Percentiles rank a stretch among this genome's conserved stretches.
These are phyloP conservation scores for Citrus inodora DNA, from an alignment of 345 rosid species.

Conservation along the genomic window DNA sequence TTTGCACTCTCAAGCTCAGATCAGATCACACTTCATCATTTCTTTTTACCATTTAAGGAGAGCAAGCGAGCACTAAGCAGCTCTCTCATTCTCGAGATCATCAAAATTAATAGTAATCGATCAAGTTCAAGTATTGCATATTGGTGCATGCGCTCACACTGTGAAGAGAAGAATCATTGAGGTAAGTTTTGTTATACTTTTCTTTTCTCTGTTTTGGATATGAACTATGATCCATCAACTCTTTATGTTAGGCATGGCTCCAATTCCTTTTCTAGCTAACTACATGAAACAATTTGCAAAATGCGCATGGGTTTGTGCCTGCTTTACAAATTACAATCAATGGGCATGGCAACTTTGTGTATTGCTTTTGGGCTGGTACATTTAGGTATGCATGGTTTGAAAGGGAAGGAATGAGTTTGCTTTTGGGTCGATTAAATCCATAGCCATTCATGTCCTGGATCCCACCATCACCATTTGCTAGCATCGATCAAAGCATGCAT, in stretches of 20 bases:
- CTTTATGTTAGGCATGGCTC: background rate
- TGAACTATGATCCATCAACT: background rate
- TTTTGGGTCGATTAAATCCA: background rate
- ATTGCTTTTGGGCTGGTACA: background rate
- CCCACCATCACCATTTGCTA: background rate
- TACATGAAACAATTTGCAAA: background rate
- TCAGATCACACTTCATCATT: background rate
- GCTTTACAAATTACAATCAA: background rate
- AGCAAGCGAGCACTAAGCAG: background rate
- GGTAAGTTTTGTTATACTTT: background rate
- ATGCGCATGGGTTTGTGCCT: background rate
- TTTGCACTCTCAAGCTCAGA: background rate
- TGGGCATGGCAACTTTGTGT: background rate
- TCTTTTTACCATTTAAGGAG: background rate
- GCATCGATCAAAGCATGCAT: background rate
- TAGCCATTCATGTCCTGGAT: background rate
- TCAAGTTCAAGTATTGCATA: too few species aligned
- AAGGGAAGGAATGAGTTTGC: background rate
- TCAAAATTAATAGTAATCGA: background rate
- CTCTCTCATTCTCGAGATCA: background rate
- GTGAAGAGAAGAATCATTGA: background rate
- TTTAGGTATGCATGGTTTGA: slow-evolving; percentile 13
- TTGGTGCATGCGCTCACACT: background rate
- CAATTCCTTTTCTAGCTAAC: background rate
- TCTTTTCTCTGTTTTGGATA: background rate